A percentile compares a stretch with the other conserved stretches of the same genome.
These are phyloP conservation scores for Trichoderma arundinaceum DNA, from an alignment of 2,329 filamentous ascomycete genomes.

Conservation along the genomic window DNA sequence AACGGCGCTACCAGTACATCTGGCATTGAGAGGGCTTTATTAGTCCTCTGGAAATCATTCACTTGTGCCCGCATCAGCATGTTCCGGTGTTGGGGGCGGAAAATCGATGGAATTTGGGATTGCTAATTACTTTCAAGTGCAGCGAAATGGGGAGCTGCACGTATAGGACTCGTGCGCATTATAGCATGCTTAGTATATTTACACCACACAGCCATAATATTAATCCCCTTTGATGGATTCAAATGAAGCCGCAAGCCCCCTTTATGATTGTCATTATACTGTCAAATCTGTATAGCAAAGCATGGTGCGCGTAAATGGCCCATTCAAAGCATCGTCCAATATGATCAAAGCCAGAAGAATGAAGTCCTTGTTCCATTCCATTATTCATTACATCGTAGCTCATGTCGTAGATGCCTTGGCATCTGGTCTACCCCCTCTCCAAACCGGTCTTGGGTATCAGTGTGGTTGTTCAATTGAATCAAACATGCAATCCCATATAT, in stretches of 20 bases:
- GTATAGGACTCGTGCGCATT: background rate
- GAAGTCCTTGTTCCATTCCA: too few relatives aligned
- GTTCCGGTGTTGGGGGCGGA: background rate
- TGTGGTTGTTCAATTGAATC: too few relatives aligned
- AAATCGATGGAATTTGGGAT: background rate
- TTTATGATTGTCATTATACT: background rate
- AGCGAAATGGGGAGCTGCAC: background rate
- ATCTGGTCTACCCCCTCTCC: too few relatives aligned
- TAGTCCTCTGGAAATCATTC: too few relatives aligned
- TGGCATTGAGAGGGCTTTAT: background rate
- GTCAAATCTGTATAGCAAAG: background rate
- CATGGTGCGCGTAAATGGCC: too few relatives aligned
- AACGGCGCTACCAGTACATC: background rate
- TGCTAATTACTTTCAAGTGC: background rate
- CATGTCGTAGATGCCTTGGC: too few relatives aligned
- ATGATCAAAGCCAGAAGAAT: too few relatives aligned
- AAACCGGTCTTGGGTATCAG: too few relatives aligned
- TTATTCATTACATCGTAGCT: too few relatives aligned
- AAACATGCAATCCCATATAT: too few relatives aligned
- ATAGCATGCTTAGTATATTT: constrained; percentile 1
- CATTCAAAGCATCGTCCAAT: too few relatives aligned
- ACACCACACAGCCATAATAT: background rate
- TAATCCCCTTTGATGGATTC: background rate
- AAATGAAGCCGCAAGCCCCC: background rate
- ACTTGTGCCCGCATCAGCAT: background rate